Percentiles rank a stretch among this genome's conserved stretches.
Evolutionary conservation across 805 yeast species (phyloP).

Genomic region (Wickerhamomyces rabaulensis): DNA sequence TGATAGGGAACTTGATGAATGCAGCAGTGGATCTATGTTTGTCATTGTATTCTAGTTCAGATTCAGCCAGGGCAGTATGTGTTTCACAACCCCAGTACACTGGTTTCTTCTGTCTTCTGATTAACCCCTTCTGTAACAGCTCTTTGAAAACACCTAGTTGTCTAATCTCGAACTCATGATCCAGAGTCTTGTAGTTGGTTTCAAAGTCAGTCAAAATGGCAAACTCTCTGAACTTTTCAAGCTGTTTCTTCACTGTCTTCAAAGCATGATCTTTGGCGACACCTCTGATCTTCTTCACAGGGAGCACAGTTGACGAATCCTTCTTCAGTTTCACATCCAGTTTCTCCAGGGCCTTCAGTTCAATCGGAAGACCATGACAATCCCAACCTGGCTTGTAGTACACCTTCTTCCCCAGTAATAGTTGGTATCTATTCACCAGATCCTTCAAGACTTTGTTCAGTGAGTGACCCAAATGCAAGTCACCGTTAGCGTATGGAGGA

Average conservation of each 20-base stretch:
- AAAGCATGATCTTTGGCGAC: conserved; percentile 66
- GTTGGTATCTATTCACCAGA: conserved; percentile 67
- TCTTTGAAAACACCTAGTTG: conserved; percentile 69
- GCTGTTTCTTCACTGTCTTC: conserved; percentile 60
- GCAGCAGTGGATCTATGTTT: conserved; percentile 65
- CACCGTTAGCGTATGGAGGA: conserved; percentile 98
- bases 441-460: conserved; percentile 87
- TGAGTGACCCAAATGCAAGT: conserved; percentile 88
- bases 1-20: conserved; percentile 61
- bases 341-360: conserved; percentile 68
- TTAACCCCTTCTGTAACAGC: conserved; percentile 59
- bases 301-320: conserved; percentile 28
- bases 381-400: conserved; percentile 95
- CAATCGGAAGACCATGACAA: conserved; percentile 97
- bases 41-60: conserved; percentile 85
- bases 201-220: conserved; percentile 85
- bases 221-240: conserved; percentile 55
- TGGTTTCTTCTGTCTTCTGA: conserved; percentile 85
- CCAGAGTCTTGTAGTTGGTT: conserved; percentile 67
- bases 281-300: conserved; percentile 53
- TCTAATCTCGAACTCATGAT: conserved; percentile 62
- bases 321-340: conserved; percentile 30
- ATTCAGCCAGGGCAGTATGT: conserved; percentile 91
- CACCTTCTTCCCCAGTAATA: conserved; percentile 57
- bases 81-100: conserved; percentile 98